Evolutionary conservation across 805 yeast species (phyloP), one percentile per base, ranked within the genome.

Genomic region (Metschnikowia peoriensis): DNA sequence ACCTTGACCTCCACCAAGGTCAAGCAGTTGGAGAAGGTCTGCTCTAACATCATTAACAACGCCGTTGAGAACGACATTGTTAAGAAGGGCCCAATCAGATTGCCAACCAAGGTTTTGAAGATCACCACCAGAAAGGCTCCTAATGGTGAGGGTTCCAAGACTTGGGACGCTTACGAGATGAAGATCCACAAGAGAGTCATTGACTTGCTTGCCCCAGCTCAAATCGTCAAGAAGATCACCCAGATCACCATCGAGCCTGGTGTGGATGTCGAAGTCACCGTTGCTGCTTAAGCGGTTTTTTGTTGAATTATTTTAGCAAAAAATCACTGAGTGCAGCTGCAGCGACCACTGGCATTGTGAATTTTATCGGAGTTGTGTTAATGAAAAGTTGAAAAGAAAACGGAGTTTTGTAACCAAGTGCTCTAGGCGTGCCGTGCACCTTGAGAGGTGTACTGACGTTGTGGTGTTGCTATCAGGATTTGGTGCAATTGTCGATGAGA

Each of bases 131-230:
- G 99, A 89, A 94, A 94, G 92, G 88, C 99, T 75, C 99, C 99
- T 74, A 96, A 96, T 80, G 99, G 99, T 94, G 97, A 94, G 85
- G 99, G 99, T 94, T 94, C 99, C 70, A 94, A 94, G 93, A 94
- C 99, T 72, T 94, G 97, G 97, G 99, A 94, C 78, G 83, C 96
- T 71, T 94, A 86, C 80, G 99, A 94, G 85, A 88, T 94, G 96
- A 93, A 97, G 88, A 91, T 94, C 85, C 99, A 94, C 97, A 94
- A 94, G 96, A 92, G 99, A 83, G 88, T 90, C 79, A 90, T 94
- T 73, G 97, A 92, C 83, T 85, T 94, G 78, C 93, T 89, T 81
- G 97, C 98, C 65, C 97, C 97, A 79, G 89, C 96, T 73, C 80
- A 83, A 63, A 78, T 85, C 66, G 96, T 93, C 79, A 91, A 88